Conservation (phyloP, 2,329 filamentous ascomycete genomes). For the Penicillium digitatum region DNA sequence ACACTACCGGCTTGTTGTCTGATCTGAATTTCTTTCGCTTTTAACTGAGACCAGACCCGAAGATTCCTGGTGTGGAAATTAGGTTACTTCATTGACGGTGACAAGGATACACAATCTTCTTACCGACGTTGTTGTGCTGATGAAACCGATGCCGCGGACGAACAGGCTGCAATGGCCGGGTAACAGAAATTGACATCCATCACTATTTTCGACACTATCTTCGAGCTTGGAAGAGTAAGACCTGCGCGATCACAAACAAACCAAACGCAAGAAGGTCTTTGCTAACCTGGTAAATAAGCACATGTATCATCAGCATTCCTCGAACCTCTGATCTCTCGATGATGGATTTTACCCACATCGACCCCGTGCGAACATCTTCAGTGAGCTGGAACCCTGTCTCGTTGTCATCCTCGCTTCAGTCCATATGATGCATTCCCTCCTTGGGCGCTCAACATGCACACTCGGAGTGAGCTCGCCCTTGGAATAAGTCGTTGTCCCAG, state of each 20-base stretch:
- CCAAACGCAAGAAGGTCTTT: background rate
- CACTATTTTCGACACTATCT: slow-evolving; percentile 22
- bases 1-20: slow-evolving; percentile 28
- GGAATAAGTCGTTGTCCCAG: background rate
- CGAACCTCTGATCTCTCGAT: slow-evolving; percentile 34
- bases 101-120: slow-evolving; percentile 26
- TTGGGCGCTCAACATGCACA: slow-evolving; percentile 25
- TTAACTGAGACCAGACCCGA: slow-evolving; percentile 26
- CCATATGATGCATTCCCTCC: slow-evolving; percentile 41
- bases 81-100: slow-evolving; percentile 21
- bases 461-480: slow-evolving; percentile 9
- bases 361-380: slow-evolving; percentile 37
- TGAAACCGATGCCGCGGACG: slow-evolving; percentile 21
- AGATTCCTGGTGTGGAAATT: slow-evolving; percentile 24
- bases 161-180: slow-evolving; percentile 23
- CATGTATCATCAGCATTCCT: slow-evolving; percentile 36
- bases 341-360: slow-evolving; percentile 36
- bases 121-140: slow-evolving; percentile 24
- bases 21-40: slow-evolving; percentile 25
- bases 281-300: slow-evolving; percentile 20
- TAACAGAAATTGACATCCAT: slow-evolving; percentile 25
- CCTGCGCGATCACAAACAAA: background rate
- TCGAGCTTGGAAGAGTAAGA: slow-evolving; percentile 22
- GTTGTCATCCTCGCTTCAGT: slow-evolving; percentile 42
- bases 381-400: slow-evolving; percentile 39